Conservation (phyloP, 2,329 filamentous ascomycete genomes). For the Cercospora citrullina region DNA sequence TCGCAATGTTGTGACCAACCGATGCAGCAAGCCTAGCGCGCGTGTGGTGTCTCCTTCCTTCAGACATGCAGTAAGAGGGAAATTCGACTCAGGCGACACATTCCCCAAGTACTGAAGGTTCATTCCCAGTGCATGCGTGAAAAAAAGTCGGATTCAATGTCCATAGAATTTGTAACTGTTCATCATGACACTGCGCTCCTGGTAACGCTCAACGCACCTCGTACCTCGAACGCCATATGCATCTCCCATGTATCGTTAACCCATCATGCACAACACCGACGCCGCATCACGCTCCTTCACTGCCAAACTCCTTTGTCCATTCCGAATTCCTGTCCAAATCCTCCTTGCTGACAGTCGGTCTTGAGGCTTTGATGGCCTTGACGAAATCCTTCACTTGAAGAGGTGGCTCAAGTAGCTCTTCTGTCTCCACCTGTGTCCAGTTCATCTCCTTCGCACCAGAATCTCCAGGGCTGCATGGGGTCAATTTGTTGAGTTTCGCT, state of each 20-base stretch:
- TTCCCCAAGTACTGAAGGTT: not conserved
- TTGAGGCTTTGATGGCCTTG: conserved; percentile 81
- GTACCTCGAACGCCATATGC: conserved; percentile 6
- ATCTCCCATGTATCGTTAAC: conserved; percentile 5
- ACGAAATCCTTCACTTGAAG: conserved; percentile 90
- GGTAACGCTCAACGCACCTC: conserved; percentile 3
- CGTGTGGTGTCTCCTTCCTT: not conserved
- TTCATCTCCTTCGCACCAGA: conserved; percentile 85
- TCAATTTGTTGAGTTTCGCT: conserved; percentile 57
- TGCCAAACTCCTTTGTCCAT: conserved; percentile 96
- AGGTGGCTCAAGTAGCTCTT: conserved; percentile 81
- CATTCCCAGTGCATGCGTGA: not conserved
- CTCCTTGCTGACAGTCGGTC: conserved; percentile 85
- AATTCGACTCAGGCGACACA: not conserved
- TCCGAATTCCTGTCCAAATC: conserved; percentile 83
- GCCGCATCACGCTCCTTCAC: conserved; percentile 64
- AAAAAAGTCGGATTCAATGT: not conserved
- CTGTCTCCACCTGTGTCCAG: conserved; percentile 83
- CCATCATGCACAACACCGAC: not conserved
- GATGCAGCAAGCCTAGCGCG: not conserved
- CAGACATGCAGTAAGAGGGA: not conserved
- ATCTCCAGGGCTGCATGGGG: conserved; percentile 93
- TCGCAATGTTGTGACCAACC: not conserved
- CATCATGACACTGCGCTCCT: conserved; percentile 4
- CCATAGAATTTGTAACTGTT: not conserved